Conservation (phyloP, 2,329 filamentous ascomycete species). For the Aspergillus niger region DNA sequence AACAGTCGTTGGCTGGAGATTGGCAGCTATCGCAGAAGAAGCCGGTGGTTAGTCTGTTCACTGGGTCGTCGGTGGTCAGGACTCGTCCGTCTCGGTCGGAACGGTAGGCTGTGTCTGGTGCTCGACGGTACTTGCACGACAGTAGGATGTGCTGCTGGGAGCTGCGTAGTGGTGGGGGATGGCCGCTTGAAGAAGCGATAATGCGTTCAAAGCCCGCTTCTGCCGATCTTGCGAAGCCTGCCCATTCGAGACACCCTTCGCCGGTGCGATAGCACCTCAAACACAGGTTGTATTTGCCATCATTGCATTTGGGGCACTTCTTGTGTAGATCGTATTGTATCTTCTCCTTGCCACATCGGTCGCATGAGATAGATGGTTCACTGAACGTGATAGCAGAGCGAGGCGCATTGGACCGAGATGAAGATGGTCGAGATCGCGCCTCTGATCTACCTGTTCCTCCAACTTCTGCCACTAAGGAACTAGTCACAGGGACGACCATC, state of each 20-base stretch:
- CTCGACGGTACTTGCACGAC: constrained; percentile 38
- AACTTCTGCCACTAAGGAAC: constrained; percentile 18
- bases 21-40: constrained; percentile 81
- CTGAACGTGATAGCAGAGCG: constrained; percentile 49
- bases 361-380: constrained; percentile 75
- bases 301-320: constrained; percentile 70
- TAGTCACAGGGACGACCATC: constrained; percentile 12
- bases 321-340: constrained; percentile 89
- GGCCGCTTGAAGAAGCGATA: constrained; percentile 34
- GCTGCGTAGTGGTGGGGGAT: constrained; percentile 14
- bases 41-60: constrained; percentile 70
- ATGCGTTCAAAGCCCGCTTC: constrained; percentile 66
- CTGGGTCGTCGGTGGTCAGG: constrained; percentile 68
- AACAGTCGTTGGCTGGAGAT: constrained; percentile 75
- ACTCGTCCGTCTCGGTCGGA: constrained; percentile 45
- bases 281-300: constrained; percentile 77
- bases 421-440: constrained; percentile 33
- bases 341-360: constrained; percentile 67
- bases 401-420: constrained; percentile 32
- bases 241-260: constrained; percentile 82
- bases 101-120: constrained; percentile 28
- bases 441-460: constrained; percentile 23
- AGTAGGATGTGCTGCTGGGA: constrained; percentile 57
- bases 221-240: constrained; percentile 77
- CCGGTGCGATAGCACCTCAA: constrained; percentile 75